Evolutionary conservation across 345 rosid species (phyloP), one percentile per base, ranked within the genome.

Genomic region (Euphorbia peplus): DNA sequence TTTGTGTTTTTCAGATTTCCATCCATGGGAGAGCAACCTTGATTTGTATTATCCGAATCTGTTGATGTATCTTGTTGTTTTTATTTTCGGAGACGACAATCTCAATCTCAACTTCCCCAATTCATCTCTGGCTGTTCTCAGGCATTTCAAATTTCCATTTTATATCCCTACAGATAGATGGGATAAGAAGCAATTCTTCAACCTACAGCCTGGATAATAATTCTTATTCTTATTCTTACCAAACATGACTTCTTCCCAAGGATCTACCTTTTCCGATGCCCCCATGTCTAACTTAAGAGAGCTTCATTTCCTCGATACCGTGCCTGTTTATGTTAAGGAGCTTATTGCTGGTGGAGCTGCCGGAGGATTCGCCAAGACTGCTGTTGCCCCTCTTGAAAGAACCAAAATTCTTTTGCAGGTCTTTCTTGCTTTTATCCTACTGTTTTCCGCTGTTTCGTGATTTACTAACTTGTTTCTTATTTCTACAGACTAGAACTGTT

Each of bases 321-420:
- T 93, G 76, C 98, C 98, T 50, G 84, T 88, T 73, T 88, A 88
- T 73, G 93, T 85, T 0, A 91, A 81, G 82, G 96, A 91, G 72
- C 96, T 93, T 60, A 86, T 93, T 67, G 96, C 97, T 57, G 97
- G 97, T 9, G 98, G 97, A 55, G 91, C 89, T 81, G 98, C 97
- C 24, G 98, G 98, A 0, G 98, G 86, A 8, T 64, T 95, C 76
- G 96, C 97, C 18, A 95, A 95, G 75, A 88, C 96, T 70, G 90
- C 91, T 7, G 87, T 95, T 75, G 99, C 97, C 4, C 99, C 97
- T 26, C 84, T 95, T 44, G 97, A 91, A 65, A 87, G 99, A 70
- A 85, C 74, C 75, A 93, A 93, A 73, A 93, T 93, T 67, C 88
- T 93, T 5, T 74, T 93, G 78, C 98, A 91, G 98, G 98, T 93